phyloP scores from a whole-genome alignment of 495 filamentous ascomycete genomes.

The Penicillium antarcticum region DNA sequence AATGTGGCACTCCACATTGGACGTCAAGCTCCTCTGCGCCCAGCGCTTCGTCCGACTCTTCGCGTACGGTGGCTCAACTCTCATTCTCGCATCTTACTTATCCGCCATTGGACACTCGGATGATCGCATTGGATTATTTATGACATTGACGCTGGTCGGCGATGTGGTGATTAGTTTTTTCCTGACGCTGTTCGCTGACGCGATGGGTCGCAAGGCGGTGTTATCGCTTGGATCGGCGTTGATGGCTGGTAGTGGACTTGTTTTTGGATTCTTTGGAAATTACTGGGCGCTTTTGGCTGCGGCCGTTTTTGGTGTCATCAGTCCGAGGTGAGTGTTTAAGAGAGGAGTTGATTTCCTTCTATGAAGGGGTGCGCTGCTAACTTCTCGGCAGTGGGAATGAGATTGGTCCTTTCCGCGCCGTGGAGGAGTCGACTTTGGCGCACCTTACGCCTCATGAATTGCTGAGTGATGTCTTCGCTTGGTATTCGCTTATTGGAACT shows the following conservation, averaged over 20 bases:
- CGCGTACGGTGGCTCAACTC: constrained; percentile 71
- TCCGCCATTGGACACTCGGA: constrained; percentile 62
- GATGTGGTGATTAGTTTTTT: constrained; percentile 75
- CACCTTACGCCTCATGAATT: constrained; percentile 61
- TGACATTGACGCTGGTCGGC: constrained; percentile 79
- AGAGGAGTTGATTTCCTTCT: neutral
- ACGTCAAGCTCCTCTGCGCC: constrained; percentile 71
- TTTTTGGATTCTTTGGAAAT: constrained; percentile 65
- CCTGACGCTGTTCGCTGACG: constrained; percentile 73
- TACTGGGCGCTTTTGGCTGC: constrained; percentile 74
- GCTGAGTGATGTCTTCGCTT: constrained; percentile 74
- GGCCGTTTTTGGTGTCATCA: constrained; percentile 78
- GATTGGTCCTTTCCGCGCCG: constrained; percentile 77
- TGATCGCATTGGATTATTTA: constrained; percentile 78
- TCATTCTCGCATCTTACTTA: constrained; percentile 73
- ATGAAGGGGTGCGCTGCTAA: constrained; percentile 10
- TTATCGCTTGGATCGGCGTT: constrained; percentile 63
- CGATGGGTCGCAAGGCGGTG: constrained; percentile 65
- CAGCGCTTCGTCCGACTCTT: constrained; percentile 76
- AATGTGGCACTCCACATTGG: constrained; percentile 43
- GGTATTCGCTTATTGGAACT: constrained; percentile 71
- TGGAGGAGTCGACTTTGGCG: constrained; percentile 80
- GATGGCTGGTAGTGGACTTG: constrained; percentile 65
- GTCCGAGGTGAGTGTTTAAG: constrained; percentile 52
- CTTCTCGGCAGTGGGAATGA: constrained; percentile 60